Evolutionary conservation across 2,329 filamentous ascomycete genomes (phyloP).

Genomic region (Capronia epimyces): DNA sequence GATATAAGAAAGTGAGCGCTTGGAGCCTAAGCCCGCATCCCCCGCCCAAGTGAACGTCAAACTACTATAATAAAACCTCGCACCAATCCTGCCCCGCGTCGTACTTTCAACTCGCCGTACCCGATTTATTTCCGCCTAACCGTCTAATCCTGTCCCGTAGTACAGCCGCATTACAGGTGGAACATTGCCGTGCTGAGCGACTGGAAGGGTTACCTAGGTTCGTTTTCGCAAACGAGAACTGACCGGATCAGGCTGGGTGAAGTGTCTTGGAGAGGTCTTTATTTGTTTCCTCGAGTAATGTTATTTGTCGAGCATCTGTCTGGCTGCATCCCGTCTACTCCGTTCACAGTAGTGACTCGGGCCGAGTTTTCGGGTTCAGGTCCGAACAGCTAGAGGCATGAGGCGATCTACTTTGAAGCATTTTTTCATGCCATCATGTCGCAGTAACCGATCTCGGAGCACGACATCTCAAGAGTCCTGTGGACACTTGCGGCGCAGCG

Average conservation of each 20-base stretch:
- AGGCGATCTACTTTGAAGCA: neutral
- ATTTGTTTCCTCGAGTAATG: neutral
- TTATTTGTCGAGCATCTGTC: neutral
- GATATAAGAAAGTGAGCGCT: too few species aligned
- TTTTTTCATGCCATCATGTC: neutral
- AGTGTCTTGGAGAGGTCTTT: neutral
- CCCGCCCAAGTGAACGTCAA: neutral
- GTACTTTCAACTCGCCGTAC: neutral
- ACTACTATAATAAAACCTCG: neutral
- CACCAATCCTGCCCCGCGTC: neutral
- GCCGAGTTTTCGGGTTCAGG: neutral
- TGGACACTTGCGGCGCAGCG: neutral
- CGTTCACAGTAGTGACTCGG: neutral
- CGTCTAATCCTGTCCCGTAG: too few species aligned
- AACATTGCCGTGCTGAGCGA: too few species aligned
- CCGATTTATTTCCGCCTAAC: neutral
- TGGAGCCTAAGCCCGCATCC: too few species aligned
- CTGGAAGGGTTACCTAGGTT: too few species aligned
- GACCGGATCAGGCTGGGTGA: conserved; percentile 20
- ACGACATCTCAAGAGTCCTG: neutral
- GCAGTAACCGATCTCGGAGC: neutral
- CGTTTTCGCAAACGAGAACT: conserved; percentile 13
- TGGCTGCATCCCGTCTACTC: neutral
- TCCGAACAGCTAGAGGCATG: neutral
- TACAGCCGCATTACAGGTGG: too few species aligned